Conservation (phyloP, 2,329 filamentous ascomycete species). For the Alternaria panax region DNA sequence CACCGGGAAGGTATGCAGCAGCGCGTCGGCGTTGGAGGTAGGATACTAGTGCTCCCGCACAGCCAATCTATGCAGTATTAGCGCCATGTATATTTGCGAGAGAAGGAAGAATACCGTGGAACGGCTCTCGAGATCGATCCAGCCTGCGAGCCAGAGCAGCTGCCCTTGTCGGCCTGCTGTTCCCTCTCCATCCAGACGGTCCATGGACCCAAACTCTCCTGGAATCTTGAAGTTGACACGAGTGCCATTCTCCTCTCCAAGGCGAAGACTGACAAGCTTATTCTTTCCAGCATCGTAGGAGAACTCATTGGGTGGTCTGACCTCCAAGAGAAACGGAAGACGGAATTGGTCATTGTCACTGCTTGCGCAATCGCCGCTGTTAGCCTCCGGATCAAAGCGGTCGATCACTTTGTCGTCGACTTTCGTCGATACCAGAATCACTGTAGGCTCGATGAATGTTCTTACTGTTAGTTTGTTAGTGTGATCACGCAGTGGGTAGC, state of each 20-base stretch:
- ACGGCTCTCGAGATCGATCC: slow-evolving; percentile 75
- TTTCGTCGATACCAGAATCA: slow-evolving; percentile 65
- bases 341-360: slow-evolving; percentile 56
- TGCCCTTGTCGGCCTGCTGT: slow-evolving; percentile 67
- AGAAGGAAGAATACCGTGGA: slow-evolving; percentile 63
- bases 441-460: slow-evolving; percentile 67
- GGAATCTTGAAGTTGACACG: slow-evolving; percentile 68
- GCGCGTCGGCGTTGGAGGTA: slow-evolving; percentile 76
- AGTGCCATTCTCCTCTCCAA: slow-evolving; percentile 58
- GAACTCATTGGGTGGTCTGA: slow-evolving; percentile 76
- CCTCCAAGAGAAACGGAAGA: slow-evolving; percentile 69
- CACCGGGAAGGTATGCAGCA: slow-evolving; percentile 68
- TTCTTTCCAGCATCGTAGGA: slow-evolving; percentile 69
- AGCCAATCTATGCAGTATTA: slow-evolving; percentile 68
- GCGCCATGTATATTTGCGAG: neutral
- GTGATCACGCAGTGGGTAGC: too few relatives aligned
- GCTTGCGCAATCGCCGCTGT: slow-evolving; percentile 38
- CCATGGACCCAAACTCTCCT: slow-evolving; percentile 56
- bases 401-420: slow-evolving; percentile 59
- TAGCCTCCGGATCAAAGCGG: slow-evolving; percentile 55
- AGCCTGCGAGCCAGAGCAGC: slow-evolving; percentile 72
- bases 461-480: slow-evolving; percentile 57
- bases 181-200: slow-evolving; percentile 53
- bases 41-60: slow-evolving; percentile 83
- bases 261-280: slow-evolving; percentile 68